Evolutionary conservation across 495 filamentous ascomycete species (phyloP).

Genomic region (Chaetomium fimeti): DNA sequence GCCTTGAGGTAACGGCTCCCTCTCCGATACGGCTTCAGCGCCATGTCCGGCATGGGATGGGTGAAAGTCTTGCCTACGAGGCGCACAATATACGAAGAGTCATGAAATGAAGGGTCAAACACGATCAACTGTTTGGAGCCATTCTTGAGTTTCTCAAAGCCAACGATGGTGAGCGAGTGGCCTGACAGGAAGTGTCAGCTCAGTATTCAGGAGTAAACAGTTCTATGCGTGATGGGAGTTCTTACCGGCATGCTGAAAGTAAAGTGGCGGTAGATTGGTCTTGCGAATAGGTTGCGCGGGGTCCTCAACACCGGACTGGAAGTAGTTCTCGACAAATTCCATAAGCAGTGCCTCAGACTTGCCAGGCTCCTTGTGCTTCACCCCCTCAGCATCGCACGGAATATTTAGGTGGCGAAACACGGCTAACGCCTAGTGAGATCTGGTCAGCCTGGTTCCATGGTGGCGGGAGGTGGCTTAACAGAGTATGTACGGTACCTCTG

Average conservation of each 20-base stretch:
- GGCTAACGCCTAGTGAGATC: slow-evolving; percentile 64
- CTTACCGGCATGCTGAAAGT: slow-evolving; percentile 81
- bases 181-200: slow-evolving; percentile 45
- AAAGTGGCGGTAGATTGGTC: slow-evolving; percentile 77
- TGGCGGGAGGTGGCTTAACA: neutral
- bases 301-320: slow-evolving; percentile 51
- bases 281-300: slow-evolving; percentile 54
- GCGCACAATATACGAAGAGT: slow-evolving; percentile 60
- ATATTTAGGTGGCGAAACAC: slow-evolving; percentile 70
- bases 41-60: slow-evolving; percentile 50
- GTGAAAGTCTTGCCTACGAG: slow-evolving; percentile 50
- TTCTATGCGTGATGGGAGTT: neutral
- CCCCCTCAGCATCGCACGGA: slow-evolving; percentile 41
- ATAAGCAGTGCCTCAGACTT: slow-evolving; percentile 52
- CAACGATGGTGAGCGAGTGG: slow-evolving; percentile 90
- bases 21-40: slow-evolving; percentile 70
- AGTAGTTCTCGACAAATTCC: slow-evolving; percentile 70
- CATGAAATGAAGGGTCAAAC: slow-evolving; percentile 85
- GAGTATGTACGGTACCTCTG: slow-evolving; percentile 60
- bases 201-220: neutral
- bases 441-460: slow-evolving; percentile 7
- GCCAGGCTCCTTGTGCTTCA: slow-evolving; percentile 36
- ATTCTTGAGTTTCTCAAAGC: slow-evolving; percentile 66
- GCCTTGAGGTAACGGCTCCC: slow-evolving; percentile 64
- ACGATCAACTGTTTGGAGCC: slow-evolving; percentile 73